Conservation (phyloP, 345 rosid species). For the Moricandia arvensis region DNA sequence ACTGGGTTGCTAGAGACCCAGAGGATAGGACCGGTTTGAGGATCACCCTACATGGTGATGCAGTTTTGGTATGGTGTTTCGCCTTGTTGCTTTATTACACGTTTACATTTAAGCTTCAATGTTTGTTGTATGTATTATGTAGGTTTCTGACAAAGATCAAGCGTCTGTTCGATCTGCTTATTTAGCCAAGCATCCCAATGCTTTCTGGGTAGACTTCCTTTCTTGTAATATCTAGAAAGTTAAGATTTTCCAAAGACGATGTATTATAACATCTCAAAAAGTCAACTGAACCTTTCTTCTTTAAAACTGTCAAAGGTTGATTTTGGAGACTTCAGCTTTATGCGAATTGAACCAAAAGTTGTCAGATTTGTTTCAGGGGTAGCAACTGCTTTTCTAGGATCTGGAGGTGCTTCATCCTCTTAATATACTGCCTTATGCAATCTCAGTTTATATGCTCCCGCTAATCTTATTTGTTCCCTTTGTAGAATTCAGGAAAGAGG, state of each 20-base stretch:
- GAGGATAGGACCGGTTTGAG: conserved; percentile 84
- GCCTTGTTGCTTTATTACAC: background rate
- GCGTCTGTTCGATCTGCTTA: conserved; percentile 69
- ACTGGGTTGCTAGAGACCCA: conserved; percentile 77
- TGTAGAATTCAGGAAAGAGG: conserved; percentile 71
- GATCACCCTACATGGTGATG: conserved; percentile 88
- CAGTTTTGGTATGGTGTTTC: conserved; percentile 53
- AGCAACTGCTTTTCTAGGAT: conserved; percentile 88
- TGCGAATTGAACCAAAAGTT: conserved; percentile 73
- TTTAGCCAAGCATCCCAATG: conserved; percentile 85
- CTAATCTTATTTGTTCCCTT: background rate
- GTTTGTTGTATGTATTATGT: conserved; percentile 15
- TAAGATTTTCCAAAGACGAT: background rate
- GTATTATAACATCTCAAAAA: background rate
- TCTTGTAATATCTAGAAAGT: conserved; percentile 12
- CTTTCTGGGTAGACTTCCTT: conserved; percentile 73
- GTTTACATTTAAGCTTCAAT: background rate
- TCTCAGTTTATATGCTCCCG: background rate
- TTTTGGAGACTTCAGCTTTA: conserved; percentile 90
- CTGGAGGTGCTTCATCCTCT: conserved; percentile 69
- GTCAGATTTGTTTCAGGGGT: conserved; percentile 87
- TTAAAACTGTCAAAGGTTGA: conserved; percentile 64
- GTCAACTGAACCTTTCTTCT: conserved; percentile 26
- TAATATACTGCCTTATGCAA: background rate
- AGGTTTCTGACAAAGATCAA: conserved; percentile 69